These are phyloP conservation scores for Auriscalpium vulgare DNA, from an alignment of 768 basidiomycete species.

Conservation along the genomic window DNA sequence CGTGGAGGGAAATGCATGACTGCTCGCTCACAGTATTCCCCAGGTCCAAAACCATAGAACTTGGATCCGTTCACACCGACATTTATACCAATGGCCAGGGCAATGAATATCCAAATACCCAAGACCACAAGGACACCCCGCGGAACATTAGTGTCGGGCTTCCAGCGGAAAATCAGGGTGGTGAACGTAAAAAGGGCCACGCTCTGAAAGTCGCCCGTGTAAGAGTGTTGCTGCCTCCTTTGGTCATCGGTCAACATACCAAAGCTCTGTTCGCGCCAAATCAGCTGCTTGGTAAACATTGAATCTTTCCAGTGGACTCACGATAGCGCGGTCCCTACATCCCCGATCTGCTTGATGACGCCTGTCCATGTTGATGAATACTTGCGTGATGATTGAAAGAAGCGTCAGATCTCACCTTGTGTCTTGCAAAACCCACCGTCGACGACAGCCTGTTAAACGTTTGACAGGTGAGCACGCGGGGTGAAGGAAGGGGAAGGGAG, in stretches of 20 bases:
- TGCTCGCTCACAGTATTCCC: constrained; percentile 29
- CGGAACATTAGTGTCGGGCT: constrained; percentile 21
- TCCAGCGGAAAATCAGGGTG: constrained; percentile 28
- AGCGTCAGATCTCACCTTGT: constrained; percentile 3
- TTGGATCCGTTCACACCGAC: constrained; percentile 26
- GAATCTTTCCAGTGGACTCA: constrained; percentile 1
- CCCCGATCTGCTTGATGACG: constrained; percentile 10
- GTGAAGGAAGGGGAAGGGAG: not conserved
- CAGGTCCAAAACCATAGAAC: constrained; percentile 32
- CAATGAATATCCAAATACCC: constrained; percentile 32
- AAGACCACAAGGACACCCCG: constrained; percentile 26
- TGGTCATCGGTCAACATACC: too few species aligned
- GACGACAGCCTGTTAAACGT: not conserved
- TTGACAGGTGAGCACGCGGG: not conserved
- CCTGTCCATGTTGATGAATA: constrained; percentile 1
- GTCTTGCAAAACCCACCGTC: constrained; percentile 4
- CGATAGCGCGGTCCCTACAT: constrained; percentile 13
- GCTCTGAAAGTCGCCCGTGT: constrained; percentile 11
- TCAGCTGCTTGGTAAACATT: not conserved
- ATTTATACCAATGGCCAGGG: constrained; percentile 32
- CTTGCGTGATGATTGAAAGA: not conserved
- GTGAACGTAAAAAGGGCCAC: constrained; percentile 35
- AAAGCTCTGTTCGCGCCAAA: too few species aligned
- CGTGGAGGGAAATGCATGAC: too few species aligned
- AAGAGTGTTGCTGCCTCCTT: not conserved